Evolutionary conservation across 2,329 filamentous ascomycete genomes (phyloP).

Genomic region (Pseudogymnoascus sp.): DNA sequence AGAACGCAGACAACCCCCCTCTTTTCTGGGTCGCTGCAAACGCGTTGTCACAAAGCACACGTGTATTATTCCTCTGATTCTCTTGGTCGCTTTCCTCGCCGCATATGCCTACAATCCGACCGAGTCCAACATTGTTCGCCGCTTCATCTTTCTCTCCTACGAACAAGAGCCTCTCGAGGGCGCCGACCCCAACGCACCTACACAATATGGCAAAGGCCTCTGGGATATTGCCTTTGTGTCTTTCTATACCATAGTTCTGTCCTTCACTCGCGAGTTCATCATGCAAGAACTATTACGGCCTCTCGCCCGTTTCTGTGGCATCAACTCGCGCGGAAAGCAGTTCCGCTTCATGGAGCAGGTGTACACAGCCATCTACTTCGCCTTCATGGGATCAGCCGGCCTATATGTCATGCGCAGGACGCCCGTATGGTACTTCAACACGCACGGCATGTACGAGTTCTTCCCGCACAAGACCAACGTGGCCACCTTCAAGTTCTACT

Average conservation of each 20-base stretch:
- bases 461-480: slow-evolving; percentile 80
- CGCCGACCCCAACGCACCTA: slow-evolving; percentile 36
- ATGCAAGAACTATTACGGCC: slow-evolving; percentile 86
- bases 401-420: slow-evolving; percentile 85
- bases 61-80: slow-evolving; percentile 56
- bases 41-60: slow-evolving; percentile 47
- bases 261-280: slow-evolving; percentile 89
- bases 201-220: slow-evolving; percentile 80
- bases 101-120: slow-evolving; percentile 69
- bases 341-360: slow-evolving; percentile 92
- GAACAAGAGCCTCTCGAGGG: slow-evolving; percentile 50
- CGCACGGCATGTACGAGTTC: slow-evolving; percentile 75
- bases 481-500: slow-evolving; percentile 85
- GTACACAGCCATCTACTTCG: slow-evolving; percentile 90
- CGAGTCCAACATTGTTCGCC: slow-evolving; percentile 67
- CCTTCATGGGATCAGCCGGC: slow-evolving; percentile 69
- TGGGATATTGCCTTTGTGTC: slow-evolving; percentile 79
- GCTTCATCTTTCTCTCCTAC: slow-evolving; percentile 87
- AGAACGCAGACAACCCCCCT: slow-evolving; percentile 27
- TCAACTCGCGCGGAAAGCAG: slow-evolving; percentile 68
- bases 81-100: slow-evolving; percentile 54
- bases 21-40: slow-evolving; percentile 40
- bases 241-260: slow-evolving; percentile 84
- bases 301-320: slow-evolving; percentile 59
- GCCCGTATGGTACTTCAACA: slow-evolving; percentile 96